Conservation (phyloP, 768 basidiomycete genomes). For the Boletales sp. region DNA sequence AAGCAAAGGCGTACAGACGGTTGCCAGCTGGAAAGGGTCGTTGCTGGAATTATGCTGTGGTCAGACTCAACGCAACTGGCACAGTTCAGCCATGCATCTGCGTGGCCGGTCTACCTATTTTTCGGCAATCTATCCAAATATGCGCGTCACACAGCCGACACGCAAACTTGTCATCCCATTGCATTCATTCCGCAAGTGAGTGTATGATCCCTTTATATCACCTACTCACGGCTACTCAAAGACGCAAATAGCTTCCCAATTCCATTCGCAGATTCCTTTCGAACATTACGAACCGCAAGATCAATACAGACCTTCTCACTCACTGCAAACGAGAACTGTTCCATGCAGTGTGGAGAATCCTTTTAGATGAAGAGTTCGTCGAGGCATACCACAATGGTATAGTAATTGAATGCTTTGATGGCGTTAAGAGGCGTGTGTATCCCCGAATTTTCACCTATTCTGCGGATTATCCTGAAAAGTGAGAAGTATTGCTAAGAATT, state of each 20-base stretch:
- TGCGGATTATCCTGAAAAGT: constrained; percentile 2
- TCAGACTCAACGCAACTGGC: constrained; percentile 9
- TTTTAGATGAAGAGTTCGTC: not conserved
- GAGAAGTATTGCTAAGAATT: not conserved
- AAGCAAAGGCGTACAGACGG: constrained; percentile 2
- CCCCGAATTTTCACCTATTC: not conserved
- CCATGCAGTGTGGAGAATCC: constrained; percentile 1
- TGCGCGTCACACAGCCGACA: not conserved
- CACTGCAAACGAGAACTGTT: constrained; percentile 3
- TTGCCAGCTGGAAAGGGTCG: constrained; percentile 14
- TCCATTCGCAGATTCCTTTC: not conserved
- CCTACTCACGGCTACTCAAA: no score
- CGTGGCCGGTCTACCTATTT: constrained; percentile 23
- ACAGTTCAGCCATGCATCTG: constrained; percentile 10
- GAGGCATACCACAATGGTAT: not conserved
- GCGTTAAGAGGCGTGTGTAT: not conserved
- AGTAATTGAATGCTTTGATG: not conserved
- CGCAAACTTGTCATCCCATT: constrained; percentile 16
- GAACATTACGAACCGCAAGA: not conserved
- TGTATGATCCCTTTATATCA: no score
- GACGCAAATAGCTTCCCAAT: not conserved
- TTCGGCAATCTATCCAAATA: constrained; percentile 23
- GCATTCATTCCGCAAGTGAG: constrained; percentile 20
- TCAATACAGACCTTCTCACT: not conserved
- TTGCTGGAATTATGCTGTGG: constrained; percentile 18